phyloP scores from a whole-genome alignment of 1,284 basidiomycete genomes.

The Inonotus hispidus region DNA sequence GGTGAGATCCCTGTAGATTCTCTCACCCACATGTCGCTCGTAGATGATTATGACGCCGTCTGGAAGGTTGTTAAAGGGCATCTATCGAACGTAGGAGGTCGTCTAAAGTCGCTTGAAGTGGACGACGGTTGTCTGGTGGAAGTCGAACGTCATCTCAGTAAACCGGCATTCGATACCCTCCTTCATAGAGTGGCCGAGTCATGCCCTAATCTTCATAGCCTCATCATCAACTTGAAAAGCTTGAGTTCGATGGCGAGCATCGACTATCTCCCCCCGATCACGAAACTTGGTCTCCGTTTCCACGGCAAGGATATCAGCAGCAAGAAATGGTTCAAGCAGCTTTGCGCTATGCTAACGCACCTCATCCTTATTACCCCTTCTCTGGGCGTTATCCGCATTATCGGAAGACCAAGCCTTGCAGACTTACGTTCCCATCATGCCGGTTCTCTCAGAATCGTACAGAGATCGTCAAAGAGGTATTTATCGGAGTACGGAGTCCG shows the following conservation, averaged over 20 bases:
- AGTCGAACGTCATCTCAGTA: background rate
- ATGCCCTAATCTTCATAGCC: background rate
- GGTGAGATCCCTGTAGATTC: background rate
- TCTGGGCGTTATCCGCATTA: background rate
- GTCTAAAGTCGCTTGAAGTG: background rate
- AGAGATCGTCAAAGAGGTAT: background rate
- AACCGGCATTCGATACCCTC: background rate
- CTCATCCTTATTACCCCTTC: background rate
- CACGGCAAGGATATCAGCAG: background rate
- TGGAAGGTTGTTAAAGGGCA: background rate
- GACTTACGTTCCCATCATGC: background rate
- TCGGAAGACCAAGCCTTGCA: background rate
- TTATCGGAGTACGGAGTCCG: background rate
- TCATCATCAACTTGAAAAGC: background rate
- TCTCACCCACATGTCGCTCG: background rate
- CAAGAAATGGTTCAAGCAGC: background rate
- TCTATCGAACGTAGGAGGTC: background rate
- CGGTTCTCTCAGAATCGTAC: background rate
- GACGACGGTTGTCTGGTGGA: background rate
- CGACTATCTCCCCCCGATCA: background rate
- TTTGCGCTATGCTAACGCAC: background rate
- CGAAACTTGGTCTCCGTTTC: slow-evolving; percentile 1
- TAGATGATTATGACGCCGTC: background rate
- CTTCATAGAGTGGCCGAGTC: background rate
- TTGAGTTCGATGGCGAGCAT: background rate